phyloP scores from a whole-genome alignment of 2,329 filamentous ascomycete genomes.

The Torrubiella hemipterigena region DNA sequence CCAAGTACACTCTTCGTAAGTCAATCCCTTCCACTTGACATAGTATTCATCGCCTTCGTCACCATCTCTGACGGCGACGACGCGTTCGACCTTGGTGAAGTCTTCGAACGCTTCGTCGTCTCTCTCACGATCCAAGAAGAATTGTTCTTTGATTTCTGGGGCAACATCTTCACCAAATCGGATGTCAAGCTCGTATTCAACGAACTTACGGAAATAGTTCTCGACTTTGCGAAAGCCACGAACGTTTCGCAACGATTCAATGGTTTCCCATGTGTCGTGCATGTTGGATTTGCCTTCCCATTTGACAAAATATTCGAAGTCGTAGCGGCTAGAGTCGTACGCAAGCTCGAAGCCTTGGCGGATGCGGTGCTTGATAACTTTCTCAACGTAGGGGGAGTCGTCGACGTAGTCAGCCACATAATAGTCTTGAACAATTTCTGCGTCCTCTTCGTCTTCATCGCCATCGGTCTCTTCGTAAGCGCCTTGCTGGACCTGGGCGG shows the following conservation, averaged over 20 bases:
- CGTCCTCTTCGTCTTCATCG: slow-evolving; percentile 54
- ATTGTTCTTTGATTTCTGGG: slow-evolving; percentile 82
- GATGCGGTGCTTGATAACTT: slow-evolving; percentile 75
- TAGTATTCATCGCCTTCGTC: slow-evolving; percentile 80
- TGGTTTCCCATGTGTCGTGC: slow-evolving; percentile 89
- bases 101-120: slow-evolving; percentile 81
- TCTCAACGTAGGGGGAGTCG: slow-evolving; percentile 75
- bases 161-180: slow-evolving; percentile 64
- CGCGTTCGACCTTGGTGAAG: slow-evolving; percentile 83
- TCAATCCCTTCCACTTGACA: slow-evolving; percentile 93
- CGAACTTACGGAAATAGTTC: slow-evolving; percentile 82
- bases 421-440: slow-evolving; percentile 46
- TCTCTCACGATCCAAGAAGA: slow-evolving; percentile 87
- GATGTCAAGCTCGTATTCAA: slow-evolving; percentile 70
- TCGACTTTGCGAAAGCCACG: slow-evolving; percentile 82
- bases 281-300: slow-evolving; percentile 95
- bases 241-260: slow-evolving; percentile 59
- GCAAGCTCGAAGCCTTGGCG: slow-evolving; percentile 53
- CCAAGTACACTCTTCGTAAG: slow-evolving; percentile 94
- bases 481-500: slow-evolving; percentile 55
- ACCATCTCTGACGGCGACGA: slow-evolving; percentile 72
- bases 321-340: slow-evolving; percentile 49
- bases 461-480: slow-evolving; percentile 55
- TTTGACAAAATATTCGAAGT: slow-evolving; percentile 90
- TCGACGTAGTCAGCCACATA: slow-evolving; percentile 62